These are phyloP conservation scores for Sophora flavescens DNA, from an alignment of 306 rosid genomes.

Conservation along the genomic window DNA sequence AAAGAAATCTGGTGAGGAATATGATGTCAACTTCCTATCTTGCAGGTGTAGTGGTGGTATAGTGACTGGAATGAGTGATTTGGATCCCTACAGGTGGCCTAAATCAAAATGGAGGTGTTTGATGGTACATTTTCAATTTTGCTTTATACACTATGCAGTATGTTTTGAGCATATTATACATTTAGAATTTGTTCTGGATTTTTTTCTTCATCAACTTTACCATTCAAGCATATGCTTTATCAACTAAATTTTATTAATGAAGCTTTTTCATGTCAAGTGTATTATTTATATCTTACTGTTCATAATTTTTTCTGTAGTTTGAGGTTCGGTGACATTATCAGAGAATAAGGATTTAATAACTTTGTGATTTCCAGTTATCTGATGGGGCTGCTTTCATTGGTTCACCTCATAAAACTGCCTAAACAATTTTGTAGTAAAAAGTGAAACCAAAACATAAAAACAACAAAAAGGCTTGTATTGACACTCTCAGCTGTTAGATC, in stretches of 20 bases:
- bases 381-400: not conserved
- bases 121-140: slow-evolving; percentile 65
- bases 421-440: too few relatives aligned
- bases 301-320: slow-evolving; percentile 7
- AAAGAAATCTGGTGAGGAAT: slow-evolving; percentile 28
- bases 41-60: slow-evolving; percentile 84
- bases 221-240: not conserved
- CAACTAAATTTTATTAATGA: not conserved
- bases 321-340: not conserved
- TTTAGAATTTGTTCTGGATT: not conserved
- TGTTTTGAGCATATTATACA: slow-evolving; percentile 20
- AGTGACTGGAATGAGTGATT: slow-evolving; percentile 80
- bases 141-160: slow-evolving; percentile 16
- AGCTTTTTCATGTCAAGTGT: not conserved
- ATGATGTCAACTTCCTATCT: slow-evolving; percentile 46
- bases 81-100: slow-evolving; percentile 91
- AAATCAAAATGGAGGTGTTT: slow-evolving; percentile 96
- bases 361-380: not conserved
- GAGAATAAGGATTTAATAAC: not conserved
- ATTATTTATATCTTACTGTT: not conserved
- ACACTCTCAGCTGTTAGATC: not conserved
- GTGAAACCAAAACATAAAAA: too few relatives aligned
- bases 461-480: too few relatives aligned
- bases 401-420: not conserved
- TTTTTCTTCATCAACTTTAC: not conserved